phyloP scores from a whole-genome alignment of 768 basidiomycete genomes.

The Jaapia argillacea region DNA sequence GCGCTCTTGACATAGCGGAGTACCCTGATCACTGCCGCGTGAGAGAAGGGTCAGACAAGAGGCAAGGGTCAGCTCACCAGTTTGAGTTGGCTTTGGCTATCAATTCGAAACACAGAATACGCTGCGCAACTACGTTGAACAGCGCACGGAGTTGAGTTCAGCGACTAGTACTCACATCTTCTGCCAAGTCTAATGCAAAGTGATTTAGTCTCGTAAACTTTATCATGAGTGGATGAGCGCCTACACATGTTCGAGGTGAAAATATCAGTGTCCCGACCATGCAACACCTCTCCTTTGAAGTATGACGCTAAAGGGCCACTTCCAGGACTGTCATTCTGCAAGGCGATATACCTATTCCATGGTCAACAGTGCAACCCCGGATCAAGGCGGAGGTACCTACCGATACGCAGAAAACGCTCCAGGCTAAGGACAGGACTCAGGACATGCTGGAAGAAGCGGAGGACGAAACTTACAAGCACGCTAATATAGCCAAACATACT shows the following conservation, averaged over 20 bases:
- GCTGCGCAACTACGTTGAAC: constrained; percentile 34
- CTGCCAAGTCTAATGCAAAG: constrained; percentile 77
- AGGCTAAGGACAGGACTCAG: constrained; percentile 36
- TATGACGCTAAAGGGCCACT: constrained; percentile 89
- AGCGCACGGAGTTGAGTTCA: constrained; percentile 1
- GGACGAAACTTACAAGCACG: constrained; percentile 62
- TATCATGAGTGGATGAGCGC: constrained; percentile 16
- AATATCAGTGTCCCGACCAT: constrained; percentile 80
- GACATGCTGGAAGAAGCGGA: neutral
- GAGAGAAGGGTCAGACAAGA: constrained; percentile 8
- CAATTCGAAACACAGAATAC: constrained; percentile 75
- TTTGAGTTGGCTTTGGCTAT: constrained; percentile 69
- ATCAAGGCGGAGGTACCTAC: constrained; percentile 19
- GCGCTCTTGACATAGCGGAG: constrained; percentile 94
- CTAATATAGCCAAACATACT: constrained; percentile 94
- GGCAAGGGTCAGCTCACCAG: constrained; percentile 44
- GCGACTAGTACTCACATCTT: constrained; percentile 51
- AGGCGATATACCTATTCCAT: constrained; percentile 58
- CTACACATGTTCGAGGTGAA: constrained; percentile 95
- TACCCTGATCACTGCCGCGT: constrained; percentile 43
- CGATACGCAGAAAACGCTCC: constrained; percentile 91
- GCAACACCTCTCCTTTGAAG: constrained; percentile 89
- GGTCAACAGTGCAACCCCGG: constrained; percentile 24
- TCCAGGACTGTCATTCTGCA: constrained; percentile 78
- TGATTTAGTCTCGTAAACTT: too few species aligned